Percentiles rank a stretch among this genome's conserved stretches.
phyloP scores from a whole-genome alignment of 2,329 filamentous ascomycete species.

The Xylariaceae sp. region DNA sequence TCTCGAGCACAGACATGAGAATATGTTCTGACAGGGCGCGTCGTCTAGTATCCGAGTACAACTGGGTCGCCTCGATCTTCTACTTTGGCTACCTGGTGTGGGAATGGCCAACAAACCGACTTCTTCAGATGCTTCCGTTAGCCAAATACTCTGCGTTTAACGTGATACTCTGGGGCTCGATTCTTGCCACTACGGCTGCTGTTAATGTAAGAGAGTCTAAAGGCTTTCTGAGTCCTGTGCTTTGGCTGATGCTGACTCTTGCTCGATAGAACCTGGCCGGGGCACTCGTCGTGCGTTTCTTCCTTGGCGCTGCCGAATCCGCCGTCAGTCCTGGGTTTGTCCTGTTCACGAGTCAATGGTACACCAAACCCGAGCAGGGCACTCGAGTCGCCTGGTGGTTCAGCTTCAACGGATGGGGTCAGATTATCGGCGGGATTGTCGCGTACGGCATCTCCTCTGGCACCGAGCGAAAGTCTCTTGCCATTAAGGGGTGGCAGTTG shows the following conservation, averaged over 20 bases:
- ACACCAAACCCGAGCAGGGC: conserved; percentile 28
- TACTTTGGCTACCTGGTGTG: conserved; percentile 48
- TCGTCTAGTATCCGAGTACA: conserved; percentile 27
- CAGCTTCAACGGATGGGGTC: conserved; percentile 32
- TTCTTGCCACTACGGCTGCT: conserved; percentile 29
- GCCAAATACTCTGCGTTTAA: conserved; percentile 62
- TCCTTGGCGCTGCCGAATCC: conserved; percentile 38
- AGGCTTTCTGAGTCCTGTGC: background rate
- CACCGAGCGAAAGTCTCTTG: conserved; percentile 32
- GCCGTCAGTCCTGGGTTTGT: conserved; percentile 30
- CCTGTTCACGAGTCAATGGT: conserved; percentile 32
- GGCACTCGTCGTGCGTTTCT: conserved; percentile 36
- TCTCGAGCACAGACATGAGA: background rate
- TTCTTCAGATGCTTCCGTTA: conserved; percentile 58
- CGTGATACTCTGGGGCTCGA: conserved; percentile 56
- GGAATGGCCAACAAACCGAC: conserved; percentile 61
- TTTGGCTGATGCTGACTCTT: background rate
- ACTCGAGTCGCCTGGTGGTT: conserved; percentile 28
- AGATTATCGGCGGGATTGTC: conserved; percentile 36
- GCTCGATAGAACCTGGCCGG: conserved; percentile 30
- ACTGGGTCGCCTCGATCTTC: conserved; percentile 46
- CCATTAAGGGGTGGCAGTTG: conserved; percentile 61
- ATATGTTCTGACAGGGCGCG: conserved; percentile 33
- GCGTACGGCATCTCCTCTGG: conserved; percentile 45
- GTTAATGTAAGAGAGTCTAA: conserved; percentile 23